phyloP scores from a whole-genome alignment of 2,329 filamentous ascomycete genomes.

The Talaromyces sp. region DNA sequence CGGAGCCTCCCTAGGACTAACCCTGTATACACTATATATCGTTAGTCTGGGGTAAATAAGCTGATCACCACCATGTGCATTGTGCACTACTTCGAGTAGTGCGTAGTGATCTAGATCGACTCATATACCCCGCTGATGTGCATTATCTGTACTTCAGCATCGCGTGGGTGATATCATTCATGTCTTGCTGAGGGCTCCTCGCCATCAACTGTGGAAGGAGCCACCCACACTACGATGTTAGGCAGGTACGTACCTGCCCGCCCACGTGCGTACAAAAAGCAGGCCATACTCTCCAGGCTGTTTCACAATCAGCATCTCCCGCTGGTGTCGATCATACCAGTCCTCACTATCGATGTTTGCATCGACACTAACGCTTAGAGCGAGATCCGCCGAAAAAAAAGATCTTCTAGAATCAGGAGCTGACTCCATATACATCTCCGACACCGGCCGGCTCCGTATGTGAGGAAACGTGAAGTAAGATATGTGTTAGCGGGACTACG shows the following conservation, averaged over 20 bases:
- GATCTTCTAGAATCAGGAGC: neutral
- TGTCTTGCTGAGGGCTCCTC: neutral
- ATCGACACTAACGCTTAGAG: neutral
- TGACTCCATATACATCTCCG: neutral
- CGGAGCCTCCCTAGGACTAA: neutral
- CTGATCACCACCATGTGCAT: neutral
- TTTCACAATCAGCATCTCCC: neutral
- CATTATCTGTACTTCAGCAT: neutral
- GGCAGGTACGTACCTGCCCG: neutral
- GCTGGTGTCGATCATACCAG: neutral
- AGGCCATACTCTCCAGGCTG: neutral
- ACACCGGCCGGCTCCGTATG: slow-evolving; percentile 6
- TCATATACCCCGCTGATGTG: neutral
- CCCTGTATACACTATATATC: neutral
- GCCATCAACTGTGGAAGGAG: no score
- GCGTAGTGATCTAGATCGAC: neutral
- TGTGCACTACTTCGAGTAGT: neutral
- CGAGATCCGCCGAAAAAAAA: neutral
- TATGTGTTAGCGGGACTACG: no score
- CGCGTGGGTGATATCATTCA: neutral
- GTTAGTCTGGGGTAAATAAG: slow-evolving; percentile 1
- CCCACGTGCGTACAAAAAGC: neutral
- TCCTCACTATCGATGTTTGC: no score
- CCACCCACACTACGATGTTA: neutral
- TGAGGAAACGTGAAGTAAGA: neutral